These are phyloP conservation scores for Cladophialophora immunda DNA, from an alignment of 2,329 filamentous ascomycete species.

Conservation along the genomic window DNA sequence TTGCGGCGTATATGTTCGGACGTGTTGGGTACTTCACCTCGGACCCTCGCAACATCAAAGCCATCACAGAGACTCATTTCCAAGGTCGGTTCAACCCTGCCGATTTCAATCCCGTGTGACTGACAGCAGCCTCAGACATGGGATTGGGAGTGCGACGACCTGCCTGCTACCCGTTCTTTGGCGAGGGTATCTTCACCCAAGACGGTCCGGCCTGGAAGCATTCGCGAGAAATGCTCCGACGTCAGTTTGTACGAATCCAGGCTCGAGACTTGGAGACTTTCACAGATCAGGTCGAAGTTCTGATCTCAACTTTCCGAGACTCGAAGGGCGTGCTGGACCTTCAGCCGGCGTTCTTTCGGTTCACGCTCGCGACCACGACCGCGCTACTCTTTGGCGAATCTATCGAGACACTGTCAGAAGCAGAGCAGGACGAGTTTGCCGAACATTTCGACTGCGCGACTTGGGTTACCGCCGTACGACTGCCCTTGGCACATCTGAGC, in stretches of 20 bases:
- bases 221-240: slow-evolving; percentile 49
- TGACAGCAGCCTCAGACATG: slow-evolving; percentile 11
- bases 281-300: slow-evolving; percentile 38
- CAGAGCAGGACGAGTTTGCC: slow-evolving; percentile 28
- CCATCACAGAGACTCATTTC: slow-evolving; percentile 19
- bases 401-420: slow-evolving; percentile 41
- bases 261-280: slow-evolving; percentile 46
- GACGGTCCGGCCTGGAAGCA: slow-evolving; percentile 43
- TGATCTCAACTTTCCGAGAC: slow-evolving; percentile 24
- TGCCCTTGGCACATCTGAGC: slow-evolving; percentile 12
- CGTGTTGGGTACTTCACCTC: slow-evolving; percentile 17
- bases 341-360: slow-evolving; percentile 57
- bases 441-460: slow-evolving; percentile 12
- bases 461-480: slow-evolving; percentile 14
- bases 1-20: slow-evolving; percentile 19
- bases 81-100: slow-evolving; percentile 8
- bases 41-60: slow-evolving; percentile 23
- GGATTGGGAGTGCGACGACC: slow-evolving; percentile 14
- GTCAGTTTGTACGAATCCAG: slow-evolving; percentile 48
- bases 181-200: slow-evolving; percentile 52
- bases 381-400: slow-evolving; percentile 42
- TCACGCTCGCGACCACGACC: slow-evolving; percentile 59
- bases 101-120: not conserved
- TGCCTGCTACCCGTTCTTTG: slow-evolving; percentile 42
- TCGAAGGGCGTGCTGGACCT: slow-evolving; percentile 50